These are phyloP conservation scores for Terana coerulea DNA, from an alignment of 768 basidiomycete genomes.

Conservation along the genomic window DNA sequence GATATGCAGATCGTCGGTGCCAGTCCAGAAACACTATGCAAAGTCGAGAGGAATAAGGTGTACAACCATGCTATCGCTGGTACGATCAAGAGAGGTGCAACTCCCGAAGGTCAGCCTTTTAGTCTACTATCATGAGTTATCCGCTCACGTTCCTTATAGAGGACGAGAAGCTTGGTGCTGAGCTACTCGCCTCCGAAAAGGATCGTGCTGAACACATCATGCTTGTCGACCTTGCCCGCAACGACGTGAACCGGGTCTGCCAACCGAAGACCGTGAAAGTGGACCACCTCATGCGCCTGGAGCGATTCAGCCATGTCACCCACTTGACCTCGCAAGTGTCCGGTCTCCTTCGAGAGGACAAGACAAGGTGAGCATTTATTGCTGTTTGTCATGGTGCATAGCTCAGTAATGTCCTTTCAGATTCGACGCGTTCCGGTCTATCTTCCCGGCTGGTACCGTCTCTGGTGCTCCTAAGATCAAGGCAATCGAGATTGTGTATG, in stretches of 20 bases:
- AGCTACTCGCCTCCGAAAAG: constrained; percentile 82
- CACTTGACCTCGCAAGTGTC: constrained; percentile 96
- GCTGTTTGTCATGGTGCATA: not conserved
- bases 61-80: constrained; percentile 99
- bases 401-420: constrained; percentile 35
- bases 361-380: constrained; percentile 69
- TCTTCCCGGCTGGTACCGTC: constrained; percentile 98
- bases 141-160: constrained; percentile 47
- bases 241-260: constrained; percentile 98
- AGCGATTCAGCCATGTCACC: constrained; percentile 98
- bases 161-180: constrained; percentile 75
- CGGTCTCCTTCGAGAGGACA: constrained; percentile 74
- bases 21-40: constrained; percentile 96
- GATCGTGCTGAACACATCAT: constrained; percentile 98
- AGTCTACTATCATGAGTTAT: not conserved
- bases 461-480: constrained; percentile 99
- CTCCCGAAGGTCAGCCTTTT: constrained; percentile 64
- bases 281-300: constrained; percentile 88
- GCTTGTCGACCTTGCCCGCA: constrained; percentile 96
- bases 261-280: constrained; percentile 94
- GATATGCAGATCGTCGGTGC: constrained; percentile 96
- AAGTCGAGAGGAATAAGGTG: constrained; percentile 87
- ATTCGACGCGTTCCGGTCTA: constrained; percentile 98
- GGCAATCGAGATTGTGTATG: constrained; percentile 89
- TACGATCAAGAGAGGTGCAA: constrained; percentile 84